These are phyloP conservation scores for Verticillium zaregamsianum DNA, from an alignment of 2,329 filamentous ascomycete species.

Conservation along the genomic window DNA sequence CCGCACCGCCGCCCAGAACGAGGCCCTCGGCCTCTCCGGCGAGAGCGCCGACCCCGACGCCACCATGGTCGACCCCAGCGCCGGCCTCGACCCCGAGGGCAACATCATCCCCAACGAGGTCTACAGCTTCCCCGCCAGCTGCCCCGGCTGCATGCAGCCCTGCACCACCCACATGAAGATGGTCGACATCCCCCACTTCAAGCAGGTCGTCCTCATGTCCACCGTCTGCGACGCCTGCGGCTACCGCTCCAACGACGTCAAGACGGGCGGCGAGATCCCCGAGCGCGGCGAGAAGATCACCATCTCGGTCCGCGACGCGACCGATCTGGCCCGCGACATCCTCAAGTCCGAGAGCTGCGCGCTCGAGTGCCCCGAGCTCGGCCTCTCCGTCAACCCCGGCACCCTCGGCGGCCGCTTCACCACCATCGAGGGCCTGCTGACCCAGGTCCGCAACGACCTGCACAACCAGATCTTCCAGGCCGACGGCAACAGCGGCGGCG, in stretches of 20 bases:
- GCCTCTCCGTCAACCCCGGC: slow-evolving; percentile 83
- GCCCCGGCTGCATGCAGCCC: slow-evolving; percentile 81
- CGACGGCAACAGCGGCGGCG: slow-evolving; percentile 50
- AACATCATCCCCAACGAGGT: slow-evolving; percentile 92
- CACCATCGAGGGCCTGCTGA: slow-evolving; percentile 89
- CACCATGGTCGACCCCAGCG: slow-evolving; percentile 34
- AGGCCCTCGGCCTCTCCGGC: slow-evolving; percentile 70
- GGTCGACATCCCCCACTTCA: slow-evolving; percentile 97
- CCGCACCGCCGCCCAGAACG: slow-evolving; percentile 82
- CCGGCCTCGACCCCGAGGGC: slow-evolving; percentile 48
- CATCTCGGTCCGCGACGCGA: slow-evolving; percentile 61
- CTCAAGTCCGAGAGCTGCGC: slow-evolving; percentile 93
- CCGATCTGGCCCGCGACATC: slow-evolving; percentile 82
- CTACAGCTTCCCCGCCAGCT: slow-evolving; percentile 87
- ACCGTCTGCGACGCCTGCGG: slow-evolving; percentile 90
- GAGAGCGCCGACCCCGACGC: slow-evolving; percentile 51
- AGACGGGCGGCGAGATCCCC: slow-evolving; percentile 91
- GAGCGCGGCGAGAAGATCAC: slow-evolving; percentile 80
- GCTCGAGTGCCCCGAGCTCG: slow-evolving; percentile 81
- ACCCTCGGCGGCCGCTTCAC: slow-evolving; percentile 96
- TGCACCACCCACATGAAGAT: slow-evolving; percentile 98
- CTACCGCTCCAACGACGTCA: slow-evolving; percentile 94
- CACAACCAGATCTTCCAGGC: slow-evolving; percentile 82
- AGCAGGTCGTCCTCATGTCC: slow-evolving; percentile 93
- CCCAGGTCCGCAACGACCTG: slow-evolving; percentile 87